Evolutionary conservation across 169 alveolate species (phyloP).

Genomic region (Plasmodium ovale): DNA sequence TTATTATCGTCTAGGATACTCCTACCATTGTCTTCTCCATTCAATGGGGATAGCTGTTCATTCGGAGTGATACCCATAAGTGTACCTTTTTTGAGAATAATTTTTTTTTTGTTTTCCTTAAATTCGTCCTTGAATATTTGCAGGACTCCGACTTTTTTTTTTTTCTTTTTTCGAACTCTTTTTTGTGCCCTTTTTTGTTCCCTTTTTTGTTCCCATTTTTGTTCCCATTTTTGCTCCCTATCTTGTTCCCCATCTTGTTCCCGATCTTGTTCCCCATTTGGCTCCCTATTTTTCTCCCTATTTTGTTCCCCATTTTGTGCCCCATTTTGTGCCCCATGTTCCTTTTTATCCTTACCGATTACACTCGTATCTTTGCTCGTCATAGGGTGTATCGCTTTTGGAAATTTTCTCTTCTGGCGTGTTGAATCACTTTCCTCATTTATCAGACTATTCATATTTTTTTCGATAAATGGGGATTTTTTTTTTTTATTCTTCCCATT

Average conservation of each 20-base stretch:
- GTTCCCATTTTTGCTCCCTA: background rate
- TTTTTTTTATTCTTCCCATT: background rate
- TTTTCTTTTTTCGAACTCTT: conserved; percentile 49
- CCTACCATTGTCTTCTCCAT: background rate
- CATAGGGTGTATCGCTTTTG: background rate
- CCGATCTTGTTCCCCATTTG: conserved; percentile 15
- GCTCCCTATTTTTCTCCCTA: background rate
- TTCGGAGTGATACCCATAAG: background rate
- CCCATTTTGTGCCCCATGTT: background rate
- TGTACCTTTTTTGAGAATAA: background rate
- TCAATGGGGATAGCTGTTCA: background rate
- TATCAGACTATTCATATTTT: background rate
- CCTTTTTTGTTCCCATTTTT: background rate
- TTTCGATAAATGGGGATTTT: background rate
- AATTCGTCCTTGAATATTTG: conserved; percentile 62
- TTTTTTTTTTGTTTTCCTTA: conserved; percentile 22
- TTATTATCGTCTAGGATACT: background rate
- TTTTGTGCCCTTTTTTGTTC: conserved; percentile 4
- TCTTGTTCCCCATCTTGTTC: conserved; percentile 24
- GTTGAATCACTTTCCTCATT: background rate
- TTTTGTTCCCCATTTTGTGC: background rate
- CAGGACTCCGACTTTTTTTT: conserved; percentile 34
- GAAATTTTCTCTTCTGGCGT: background rate
- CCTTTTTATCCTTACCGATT: background rate
- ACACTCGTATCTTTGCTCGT: background rate